phyloP scores from a whole-genome alignment of 2,329 filamentous ascomycete species.

The Aspergillus awamori region DNA sequence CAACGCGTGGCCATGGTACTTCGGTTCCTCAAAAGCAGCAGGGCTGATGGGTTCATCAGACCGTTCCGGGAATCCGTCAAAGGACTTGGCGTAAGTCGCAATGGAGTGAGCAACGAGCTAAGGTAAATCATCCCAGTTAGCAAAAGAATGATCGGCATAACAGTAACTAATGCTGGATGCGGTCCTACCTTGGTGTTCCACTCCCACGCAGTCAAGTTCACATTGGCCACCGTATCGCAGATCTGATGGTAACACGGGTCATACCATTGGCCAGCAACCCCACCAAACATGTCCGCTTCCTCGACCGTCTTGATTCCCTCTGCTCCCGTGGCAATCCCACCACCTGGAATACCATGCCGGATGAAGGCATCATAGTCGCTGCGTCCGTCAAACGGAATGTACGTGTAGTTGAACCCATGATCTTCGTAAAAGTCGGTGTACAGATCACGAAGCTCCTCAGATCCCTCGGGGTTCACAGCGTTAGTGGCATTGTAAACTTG shows the following conservation, averaged over 20 bases:
- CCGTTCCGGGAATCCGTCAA: conserved; percentile 66
- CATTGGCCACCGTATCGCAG: conserved; percentile 56
- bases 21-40: conserved; percentile 13
- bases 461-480: conserved; percentile 61
- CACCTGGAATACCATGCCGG: conserved; percentile 69
- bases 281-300: conserved; percentile 69
- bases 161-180: background rate
- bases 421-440: conserved; percentile 68
- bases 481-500: conserved; percentile 60
- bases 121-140: conserved; percentile 2
- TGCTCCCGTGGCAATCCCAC: conserved; percentile 75
- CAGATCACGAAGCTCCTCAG: conserved; percentile 67
- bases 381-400: conserved; percentile 75
- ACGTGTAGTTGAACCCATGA: conserved; percentile 67
- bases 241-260: conserved; percentile 60
- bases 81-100: conserved; percentile 68
- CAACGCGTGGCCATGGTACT: conserved; percentile 23
- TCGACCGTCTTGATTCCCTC: conserved; percentile 73
- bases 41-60: conserved; percentile 17
- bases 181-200: conserved; percentile 53
- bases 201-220: conserved; percentile 57
- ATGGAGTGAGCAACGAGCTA: conserved; percentile 67
- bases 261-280: conserved; percentile 60
- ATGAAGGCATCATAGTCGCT: conserved; percentile 81
- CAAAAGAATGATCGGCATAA: background rate